phyloP scores from a whole-genome alignment of 208 protist species.

The Trypanosomatidae sp. region DNA sequence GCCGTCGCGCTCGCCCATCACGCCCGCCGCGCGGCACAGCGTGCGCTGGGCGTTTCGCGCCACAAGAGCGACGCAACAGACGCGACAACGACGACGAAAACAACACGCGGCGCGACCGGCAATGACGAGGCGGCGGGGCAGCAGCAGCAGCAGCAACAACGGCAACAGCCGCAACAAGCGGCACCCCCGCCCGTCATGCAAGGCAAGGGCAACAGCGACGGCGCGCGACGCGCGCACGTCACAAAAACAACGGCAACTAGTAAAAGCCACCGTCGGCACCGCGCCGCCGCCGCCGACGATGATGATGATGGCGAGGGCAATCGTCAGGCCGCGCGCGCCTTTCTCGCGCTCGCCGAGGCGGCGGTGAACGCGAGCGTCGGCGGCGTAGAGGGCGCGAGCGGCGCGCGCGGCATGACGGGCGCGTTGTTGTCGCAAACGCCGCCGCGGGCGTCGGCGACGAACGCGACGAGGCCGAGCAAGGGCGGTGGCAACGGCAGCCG shows the following conservation, averaged over 20 bases:
- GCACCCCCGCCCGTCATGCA: too few species aligned
- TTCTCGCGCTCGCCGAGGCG: background rate
- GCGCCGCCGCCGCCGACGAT: too few species aligned
- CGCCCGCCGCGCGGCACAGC: conserved; percentile 9
- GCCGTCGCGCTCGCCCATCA: conserved; percentile 27
- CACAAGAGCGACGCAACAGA: background rate
- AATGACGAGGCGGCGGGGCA: background rate
- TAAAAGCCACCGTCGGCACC: too few species aligned
- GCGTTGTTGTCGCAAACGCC: conserved; percentile 4
- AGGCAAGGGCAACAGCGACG: too few species aligned
- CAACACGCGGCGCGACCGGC: background rate
- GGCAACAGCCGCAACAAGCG: background rate
- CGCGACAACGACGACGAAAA: background rate
- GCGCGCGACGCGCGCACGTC: too few species aligned
- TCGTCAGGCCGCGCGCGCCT: too few species aligned
- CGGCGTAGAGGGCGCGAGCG: background rate
- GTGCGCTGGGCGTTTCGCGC: background rate
- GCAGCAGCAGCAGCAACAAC: background rate
- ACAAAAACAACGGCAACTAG: too few species aligned
- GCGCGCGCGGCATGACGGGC: background rate
- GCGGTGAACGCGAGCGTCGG: background rate
- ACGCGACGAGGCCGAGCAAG: too few species aligned
- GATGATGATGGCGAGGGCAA: too few species aligned
- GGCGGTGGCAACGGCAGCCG: too few species aligned
- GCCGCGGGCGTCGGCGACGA: too few species aligned